phyloP scores from a whole-genome alignment of 805 yeast genomes.

The Ogataea paradorogensis region DNA sequence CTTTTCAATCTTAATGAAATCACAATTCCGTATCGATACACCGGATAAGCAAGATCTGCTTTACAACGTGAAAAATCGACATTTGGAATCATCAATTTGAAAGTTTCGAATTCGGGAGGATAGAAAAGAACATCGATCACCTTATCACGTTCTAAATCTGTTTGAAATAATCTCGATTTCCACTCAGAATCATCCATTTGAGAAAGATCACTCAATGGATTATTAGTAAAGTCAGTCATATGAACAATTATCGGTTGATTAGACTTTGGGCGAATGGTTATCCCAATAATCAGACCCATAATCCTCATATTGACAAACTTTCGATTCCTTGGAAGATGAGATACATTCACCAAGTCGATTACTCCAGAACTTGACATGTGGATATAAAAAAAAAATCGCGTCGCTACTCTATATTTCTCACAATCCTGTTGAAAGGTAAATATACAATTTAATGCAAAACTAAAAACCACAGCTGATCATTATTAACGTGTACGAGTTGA shows the following conservation, averaged over 20 bases:
- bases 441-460: slow-evolving; percentile 24
- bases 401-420: slow-evolving; percentile 1
- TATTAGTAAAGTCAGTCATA: slow-evolving; percentile 23
- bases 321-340: slow-evolving; percentile 7
- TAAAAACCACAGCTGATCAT: slow-evolving; percentile 12
- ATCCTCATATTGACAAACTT: slow-evolving; percentile 11
- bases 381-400: background rate
- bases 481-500: slow-evolving; percentile 29
- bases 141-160: background rate
- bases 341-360: background rate
- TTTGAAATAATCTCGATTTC: background rate
- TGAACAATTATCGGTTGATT: slow-evolving; percentile 20
- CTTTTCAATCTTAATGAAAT: slow-evolving; percentile 12
- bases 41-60: background rate
- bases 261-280: slow-evolving; percentile 13
- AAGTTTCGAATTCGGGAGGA: slow-evolving; percentile 1
- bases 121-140: slow-evolving; percentile 9
- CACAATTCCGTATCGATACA: slow-evolving; percentile 5
- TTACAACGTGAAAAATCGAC: background rate
- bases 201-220: slow-evolving; percentile 1
- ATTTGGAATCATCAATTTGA: background rate
- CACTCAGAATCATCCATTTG: background rate
- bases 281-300: slow-evolving; percentile 22
- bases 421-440: slow-evolving; percentile 27
- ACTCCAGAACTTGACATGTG: background rate